A percentile compares a stretch with the other conserved stretches of the same genome.
These are phyloP conservation scores for Cylindrodendrum hubeiense DNA, from an alignment of 2,329 filamentous ascomycete genomes.

Conservation along the genomic window DNA sequence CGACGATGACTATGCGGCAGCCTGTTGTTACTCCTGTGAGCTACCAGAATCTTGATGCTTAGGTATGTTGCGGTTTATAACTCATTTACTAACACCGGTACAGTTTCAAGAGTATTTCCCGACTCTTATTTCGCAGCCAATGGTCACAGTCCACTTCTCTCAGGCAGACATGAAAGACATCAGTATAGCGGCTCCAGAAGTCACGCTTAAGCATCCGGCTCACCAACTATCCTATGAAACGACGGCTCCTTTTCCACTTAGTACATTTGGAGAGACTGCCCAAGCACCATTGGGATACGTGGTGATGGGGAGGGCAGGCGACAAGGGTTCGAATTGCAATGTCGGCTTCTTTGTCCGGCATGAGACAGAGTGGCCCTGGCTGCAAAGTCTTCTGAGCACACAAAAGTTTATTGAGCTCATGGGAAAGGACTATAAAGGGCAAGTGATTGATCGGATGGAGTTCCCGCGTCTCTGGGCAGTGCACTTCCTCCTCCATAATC, in stretches of 20 bases:
- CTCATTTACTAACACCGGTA: too few species aligned
- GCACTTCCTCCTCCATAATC: constrained; percentile 30
- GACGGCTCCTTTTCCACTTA: constrained; percentile 36
- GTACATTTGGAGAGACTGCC: constrained; percentile 43
- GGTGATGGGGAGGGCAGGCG: constrained; percentile 50
- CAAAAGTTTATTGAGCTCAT: constrained; percentile 53
- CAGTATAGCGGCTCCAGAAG: constrained; percentile 26
- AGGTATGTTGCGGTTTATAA: too few species aligned
- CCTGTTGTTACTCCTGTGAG: too few species aligned
- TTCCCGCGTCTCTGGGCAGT: constrained; percentile 51
- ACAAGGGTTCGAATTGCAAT: constrained; percentile 60
- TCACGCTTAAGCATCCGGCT: too few species aligned
- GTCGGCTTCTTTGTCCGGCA: constrained; percentile 60
- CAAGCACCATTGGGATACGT: constrained; percentile 47
- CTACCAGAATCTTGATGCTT: too few species aligned
- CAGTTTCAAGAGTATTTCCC: too few species aligned
- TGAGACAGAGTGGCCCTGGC: constrained; percentile 59
- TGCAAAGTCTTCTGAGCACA: constrained; percentile 55
- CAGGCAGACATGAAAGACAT: too few species aligned
- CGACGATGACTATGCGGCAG: too few species aligned
- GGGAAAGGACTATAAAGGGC: constrained; percentile 52
- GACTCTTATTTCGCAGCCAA: too few species aligned
- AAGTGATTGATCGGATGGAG: constrained; percentile 59
- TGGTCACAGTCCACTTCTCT: too few species aligned
- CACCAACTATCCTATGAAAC: too few species aligned